Percentiles rank a stretch among this genome's conserved stretches.
phyloP scores from a whole-genome alignment of 192 early-diverging fungal genomes.

The Coemansia sp. region DNA sequence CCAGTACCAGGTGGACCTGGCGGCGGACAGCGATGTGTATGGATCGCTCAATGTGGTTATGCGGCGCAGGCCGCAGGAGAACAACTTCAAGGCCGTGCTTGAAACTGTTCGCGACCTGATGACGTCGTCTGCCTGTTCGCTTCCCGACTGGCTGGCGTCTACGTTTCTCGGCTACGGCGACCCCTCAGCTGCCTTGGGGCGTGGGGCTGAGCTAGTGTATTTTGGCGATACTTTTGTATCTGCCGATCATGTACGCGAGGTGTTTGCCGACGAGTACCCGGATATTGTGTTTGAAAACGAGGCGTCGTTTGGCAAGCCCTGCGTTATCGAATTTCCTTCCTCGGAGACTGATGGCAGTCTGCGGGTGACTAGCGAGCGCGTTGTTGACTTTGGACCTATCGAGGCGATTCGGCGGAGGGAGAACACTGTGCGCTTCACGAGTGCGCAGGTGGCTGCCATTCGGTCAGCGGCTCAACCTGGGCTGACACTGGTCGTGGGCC shows the following conservation, averaged over 20 bases:
- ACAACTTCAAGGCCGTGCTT: slow-evolving; percentile 90
- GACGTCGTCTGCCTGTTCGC: slow-evolving; percentile 33
- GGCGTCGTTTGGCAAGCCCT: slow-evolving; percentile 56
- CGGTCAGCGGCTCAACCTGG: slow-evolving; percentile 82
- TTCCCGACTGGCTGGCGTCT: slow-evolving; percentile 91
- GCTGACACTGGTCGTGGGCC: slow-evolving; percentile 92
- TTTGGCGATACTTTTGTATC: slow-evolving; percentile 90
- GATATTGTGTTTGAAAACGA: slow-evolving; percentile 2
- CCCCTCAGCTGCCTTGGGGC: slow-evolving; percentile 58
- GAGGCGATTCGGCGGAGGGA: slow-evolving; percentile 64
- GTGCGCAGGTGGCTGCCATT: slow-evolving; percentile 84
- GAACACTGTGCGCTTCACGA: slow-evolving; percentile 85
- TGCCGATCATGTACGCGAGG: slow-evolving; percentile 69
- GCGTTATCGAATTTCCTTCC: slow-evolving; percentile 73
- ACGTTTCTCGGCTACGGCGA: slow-evolving; percentile 97
- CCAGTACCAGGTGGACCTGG: slow-evolving; percentile 63
- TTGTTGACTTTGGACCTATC: slow-evolving; percentile 72
- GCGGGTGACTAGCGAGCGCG: slow-evolving; percentile 31
- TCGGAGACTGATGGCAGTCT: slow-evolving; percentile 38
- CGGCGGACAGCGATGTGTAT: slow-evolving; percentile 65
- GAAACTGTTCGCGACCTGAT: slow-evolving; percentile 90
- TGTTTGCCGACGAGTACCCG: slow-evolving; percentile 52
- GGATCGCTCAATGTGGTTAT: slow-evolving; percentile 87
- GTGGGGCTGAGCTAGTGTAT: slow-evolving; percentile 61
- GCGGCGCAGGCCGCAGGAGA: slow-evolving; percentile 84